Evolutionary conservation across 768 basidiomycete species (phyloP).

Genomic region (Pisolithus marmoratus): DNA sequence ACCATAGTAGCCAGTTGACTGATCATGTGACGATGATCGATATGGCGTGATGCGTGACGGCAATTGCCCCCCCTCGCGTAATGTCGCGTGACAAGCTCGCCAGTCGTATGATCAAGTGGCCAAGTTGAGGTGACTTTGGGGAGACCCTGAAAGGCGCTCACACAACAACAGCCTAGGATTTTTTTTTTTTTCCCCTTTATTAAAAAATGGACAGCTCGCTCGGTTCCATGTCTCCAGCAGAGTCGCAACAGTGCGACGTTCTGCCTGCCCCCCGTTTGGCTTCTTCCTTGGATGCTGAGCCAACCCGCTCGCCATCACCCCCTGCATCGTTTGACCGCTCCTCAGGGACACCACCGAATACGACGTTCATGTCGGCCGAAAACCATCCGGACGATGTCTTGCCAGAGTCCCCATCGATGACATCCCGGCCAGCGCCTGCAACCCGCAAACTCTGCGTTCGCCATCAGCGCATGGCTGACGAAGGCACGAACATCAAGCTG

Average conservation of each 20-base stretch:
- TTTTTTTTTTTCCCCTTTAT: too few species aligned
- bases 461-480: conserved; percentile 95
- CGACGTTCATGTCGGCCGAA: conserved; percentile 4
- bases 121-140: background rate
- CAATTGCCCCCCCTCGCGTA: conserved; percentile 26
- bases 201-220: too few species aligned
- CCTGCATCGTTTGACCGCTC: conserved; percentile 11
- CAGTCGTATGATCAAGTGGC: background rate
- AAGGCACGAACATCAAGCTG: conserved; percentile 86
- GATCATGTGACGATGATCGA: background rate
- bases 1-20: too few species aligned
- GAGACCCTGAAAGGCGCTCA: too few species aligned
- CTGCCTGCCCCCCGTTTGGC: conserved; percentile 59
- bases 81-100: conserved; percentile 30
- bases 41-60: conserved; percentile 7
- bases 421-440: conserved; percentile 33
- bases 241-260: conserved; percentile 62
- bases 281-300: conserved; percentile 2
- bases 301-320: conserved; percentile 1
- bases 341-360: background rate
- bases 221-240: conserved; percentile 13
- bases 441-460: conserved; percentile 82
- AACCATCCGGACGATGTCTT: background rate
- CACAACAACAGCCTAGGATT: too few species aligned
- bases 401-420: conserved; percentile 8